Evolutionary conservation across 2,329 filamentous ascomycete genomes (phyloP), one percentile per base, ranked within the genome.

Genomic region (Nothophoma quercina): DNA sequence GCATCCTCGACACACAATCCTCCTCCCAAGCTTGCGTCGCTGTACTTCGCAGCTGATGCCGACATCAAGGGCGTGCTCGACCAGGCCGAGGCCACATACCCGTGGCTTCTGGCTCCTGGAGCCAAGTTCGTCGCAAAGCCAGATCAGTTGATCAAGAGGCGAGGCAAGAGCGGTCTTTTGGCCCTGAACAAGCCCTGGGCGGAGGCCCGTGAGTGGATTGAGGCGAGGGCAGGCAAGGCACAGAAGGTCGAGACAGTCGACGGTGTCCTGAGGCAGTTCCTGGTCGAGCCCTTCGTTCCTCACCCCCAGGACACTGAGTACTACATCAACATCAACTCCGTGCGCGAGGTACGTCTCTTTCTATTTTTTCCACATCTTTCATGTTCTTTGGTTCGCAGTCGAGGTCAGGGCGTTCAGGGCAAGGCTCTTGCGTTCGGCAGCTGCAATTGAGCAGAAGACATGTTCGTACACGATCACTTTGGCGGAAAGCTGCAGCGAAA

Each of bases 291-390:
- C 44, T 98, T 99, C 74, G 93, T 98, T 59, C 95, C 93, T 71
- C 95, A 99, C 80, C 89, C 93, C 62, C 85, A 92, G 70, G 89
- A 92, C 77, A 97, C 93, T 62, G 95, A 99, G 81, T 98, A 98
- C 84, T 99, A 99, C 82, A 96, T 99, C 84, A 97, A 97, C 88
- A 99, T 99, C 84, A 95, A 97, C 86, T 98, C 95, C 60, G 93
- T 96, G 73, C 90, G 95, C 84, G 95, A 98, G 88, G 95, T 98
- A 88, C 87, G 92, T 87, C 58, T 55, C 23, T 62, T 59, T 36
- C 19, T 18, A n/a, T 57, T 60, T 60, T 58, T 59, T 60, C 57
- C 58, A 50, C 42, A 47, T 44, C 40, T 23, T 9, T 34, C 19
- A 29, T 45, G 34, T 56, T 28, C 21, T 44, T 40, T 23, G 23